These are phyloP conservation scores for Plantago coronopus DNA, from an alignment of 305 asterid species.

Conservation along the genomic window DNA sequence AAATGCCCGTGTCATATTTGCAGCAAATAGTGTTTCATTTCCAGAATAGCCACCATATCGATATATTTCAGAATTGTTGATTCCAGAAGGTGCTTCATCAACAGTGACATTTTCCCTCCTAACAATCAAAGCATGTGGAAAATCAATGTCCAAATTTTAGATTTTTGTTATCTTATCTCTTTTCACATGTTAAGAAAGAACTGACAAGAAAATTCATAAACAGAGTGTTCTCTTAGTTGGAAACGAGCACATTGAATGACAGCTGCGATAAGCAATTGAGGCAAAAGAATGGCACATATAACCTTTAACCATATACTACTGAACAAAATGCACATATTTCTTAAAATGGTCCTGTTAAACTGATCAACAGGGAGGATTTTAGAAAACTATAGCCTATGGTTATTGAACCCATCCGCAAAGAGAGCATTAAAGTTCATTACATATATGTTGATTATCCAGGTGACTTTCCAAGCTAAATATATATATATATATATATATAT, in stretches of 20 bases:
- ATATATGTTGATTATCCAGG: too few species aligned
- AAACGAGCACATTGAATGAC: constrained; percentile 3
- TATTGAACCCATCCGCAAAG: too few species aligned
- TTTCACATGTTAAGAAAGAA: constrained; percentile 8
- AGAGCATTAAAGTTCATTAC: too few species aligned
- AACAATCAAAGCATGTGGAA: constrained; percentile 40
- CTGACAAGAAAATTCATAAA: constrained; percentile 10
- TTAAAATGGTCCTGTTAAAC: too few species aligned
- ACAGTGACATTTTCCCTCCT: constrained; percentile 72
- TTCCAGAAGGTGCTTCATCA: constrained; percentile 34
- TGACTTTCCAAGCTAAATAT: too few species aligned
- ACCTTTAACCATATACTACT: too few species aligned
- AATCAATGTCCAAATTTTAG: constrained; percentile 23
- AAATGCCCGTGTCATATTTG: constrained; percentile 33
- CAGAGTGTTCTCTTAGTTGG: neutral
- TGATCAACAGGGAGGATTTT: too few species aligned
- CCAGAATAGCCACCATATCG: constrained; percentile 33
- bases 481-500: too few species aligned
- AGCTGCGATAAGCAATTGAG: neutral
- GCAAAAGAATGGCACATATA: too few species aligned
- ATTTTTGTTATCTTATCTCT: constrained; percentile 12
- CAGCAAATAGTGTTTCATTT: constrained; percentile 29
- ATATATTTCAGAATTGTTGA: constrained; percentile 27
- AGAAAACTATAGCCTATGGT: too few species aligned
- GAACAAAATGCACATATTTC: too few species aligned